These are phyloP conservation scores for Zea mays DNA, from an alignment of 176 grass and related monocot genomes.

Conservation along the genomic window DNA sequence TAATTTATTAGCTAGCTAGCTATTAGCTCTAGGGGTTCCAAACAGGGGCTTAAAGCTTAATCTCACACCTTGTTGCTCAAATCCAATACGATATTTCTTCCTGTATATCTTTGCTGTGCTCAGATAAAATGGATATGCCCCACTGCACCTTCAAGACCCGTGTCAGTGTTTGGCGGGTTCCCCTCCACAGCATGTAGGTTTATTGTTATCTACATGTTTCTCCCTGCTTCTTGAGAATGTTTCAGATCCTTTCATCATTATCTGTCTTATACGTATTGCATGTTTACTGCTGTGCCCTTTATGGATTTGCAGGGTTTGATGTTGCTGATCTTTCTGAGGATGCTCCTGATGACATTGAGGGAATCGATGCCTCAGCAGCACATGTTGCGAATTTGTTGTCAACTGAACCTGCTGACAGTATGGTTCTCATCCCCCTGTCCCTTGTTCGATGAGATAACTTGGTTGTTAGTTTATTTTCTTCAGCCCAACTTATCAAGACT, in stretches of 20 bases:
- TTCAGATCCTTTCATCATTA: conserved; percentile 17
- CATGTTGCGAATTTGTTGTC: conserved; percentile 97
- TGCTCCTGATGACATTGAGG: conserved; percentile 71
- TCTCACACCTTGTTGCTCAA: background rate
- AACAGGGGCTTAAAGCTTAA: too few relatives aligned
- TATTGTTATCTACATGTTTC: conserved; percentile 6
- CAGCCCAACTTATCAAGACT: conserved; percentile 19
- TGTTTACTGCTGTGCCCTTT: background rate
- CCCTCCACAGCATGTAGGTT: conserved; percentile 86
- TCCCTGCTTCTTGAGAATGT: conserved; percentile 12
- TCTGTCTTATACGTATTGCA: background rate
- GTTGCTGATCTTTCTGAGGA: conserved; percentile 87
- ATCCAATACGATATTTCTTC: background rate
- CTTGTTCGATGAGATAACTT: background rate
- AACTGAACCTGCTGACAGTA: conserved; percentile 88
- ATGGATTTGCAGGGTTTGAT: conserved; percentile 75
- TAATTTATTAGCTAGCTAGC: too few relatives aligned
- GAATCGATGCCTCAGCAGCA: conserved; percentile 84
- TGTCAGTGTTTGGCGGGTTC: conserved; percentile 84
- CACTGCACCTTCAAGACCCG: conserved; percentile 76
- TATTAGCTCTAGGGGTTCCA: too few relatives aligned
- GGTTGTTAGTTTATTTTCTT: background rate
- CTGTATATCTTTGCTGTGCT: conserved; percentile 17
- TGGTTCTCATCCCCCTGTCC: conserved; percentile 13
- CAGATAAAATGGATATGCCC: conserved; percentile 99